phyloP scores from a whole-genome alignment of 2,329 filamentous ascomycete species.

The Gaeumannomyces sp. region DNA sequence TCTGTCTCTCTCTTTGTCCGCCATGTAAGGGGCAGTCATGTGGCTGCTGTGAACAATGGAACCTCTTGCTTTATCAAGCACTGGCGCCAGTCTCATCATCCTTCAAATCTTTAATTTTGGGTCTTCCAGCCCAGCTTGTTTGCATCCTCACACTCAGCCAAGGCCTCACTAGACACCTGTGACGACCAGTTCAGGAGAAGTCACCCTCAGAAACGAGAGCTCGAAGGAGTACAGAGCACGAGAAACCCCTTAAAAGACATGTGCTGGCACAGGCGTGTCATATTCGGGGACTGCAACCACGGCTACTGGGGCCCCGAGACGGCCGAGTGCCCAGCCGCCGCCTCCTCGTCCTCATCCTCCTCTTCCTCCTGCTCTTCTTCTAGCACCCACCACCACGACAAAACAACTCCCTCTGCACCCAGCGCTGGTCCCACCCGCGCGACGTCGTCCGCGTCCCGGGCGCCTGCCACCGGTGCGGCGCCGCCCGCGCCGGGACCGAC shows the following conservation, averaged over 20 bases:
- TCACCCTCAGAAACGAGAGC: too few species aligned
- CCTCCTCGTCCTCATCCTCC: not conserved
- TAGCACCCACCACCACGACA: too few species aligned
- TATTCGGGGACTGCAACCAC: slow-evolving; percentile 6
- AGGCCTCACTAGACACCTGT: too few species aligned
- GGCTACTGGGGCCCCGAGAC: slow-evolving; percentile 4
- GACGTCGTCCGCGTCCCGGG: slow-evolving; percentile 3
- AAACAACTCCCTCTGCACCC: not conserved
- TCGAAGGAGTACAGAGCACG: not conserved
- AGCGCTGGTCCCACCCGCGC: slow-evolving; percentile 6
- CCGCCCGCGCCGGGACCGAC: slow-evolving; percentile 1
- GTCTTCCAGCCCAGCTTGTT: too few species aligned
- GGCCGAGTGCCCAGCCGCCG: not conserved
- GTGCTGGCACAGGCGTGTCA: slow-evolving; percentile 6
- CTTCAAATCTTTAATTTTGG: too few species aligned
- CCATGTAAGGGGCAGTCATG: too few species aligned
- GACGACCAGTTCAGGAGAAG: not conserved
- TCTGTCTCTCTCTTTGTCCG: too few species aligned
- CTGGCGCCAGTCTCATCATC: too few species aligned
- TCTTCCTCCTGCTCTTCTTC: not conserved
- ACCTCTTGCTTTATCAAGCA: too few species aligned
- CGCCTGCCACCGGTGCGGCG: not conserved
- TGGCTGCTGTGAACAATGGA: too few species aligned
- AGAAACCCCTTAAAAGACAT: not conserved
- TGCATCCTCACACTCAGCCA: too few species aligned